Base-by-base conservation (phyloP, 495 filamentous ascomycete genomes). In the Letharia columbiana region DNA sequence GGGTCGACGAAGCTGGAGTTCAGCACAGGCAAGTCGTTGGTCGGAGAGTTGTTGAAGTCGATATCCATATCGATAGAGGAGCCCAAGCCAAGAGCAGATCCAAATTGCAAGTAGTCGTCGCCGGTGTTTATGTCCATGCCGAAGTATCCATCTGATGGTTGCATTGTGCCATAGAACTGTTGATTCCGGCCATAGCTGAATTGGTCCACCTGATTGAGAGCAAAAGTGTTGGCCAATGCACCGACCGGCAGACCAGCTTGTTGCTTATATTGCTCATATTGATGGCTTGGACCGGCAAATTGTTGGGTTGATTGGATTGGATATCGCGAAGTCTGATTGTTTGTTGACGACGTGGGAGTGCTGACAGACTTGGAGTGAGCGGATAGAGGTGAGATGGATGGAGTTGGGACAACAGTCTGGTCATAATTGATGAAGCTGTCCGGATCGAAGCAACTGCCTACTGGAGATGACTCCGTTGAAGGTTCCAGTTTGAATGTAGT, bases 231-330 rank as follows among this genome's bases (percentile, higher is more conserved):
- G 49, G 86, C 85, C 67, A 94, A 73, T 37, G 88, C 91, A 54
- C 90, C 90, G 1, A 89, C 86, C 0, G 92, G 89, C 40, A 96
- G 82, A 64, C 91, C 91, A 5, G 92, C 94, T 76, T 96, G 91
- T 72, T 98, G 93, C 75, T 89, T 88, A 77, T 96, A 91, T 56
- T 87, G 85, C 67, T 92, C 88, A 77, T 98, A 98, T 72, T 92
- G 89, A 78, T 96, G 91, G 72, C 91, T 96, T 12, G 93, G 92
- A 28, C 82, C 91, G 54, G 86, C 83, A 70, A 91, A 85, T 18
- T 78, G 75, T 72, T 87, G 84, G 8, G 54, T 44, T 81, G 83
- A 33, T 75, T 69, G 45, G 78, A 73, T 17, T 76, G 72, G 1
- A 70, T 72, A 50, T 72, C 68, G 3, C 77, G 75, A 37, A 76